Evolutionary conservation across 371 early-diverging fungal species (phyloP).

Genomic region (Mortierella sp.): DNA sequence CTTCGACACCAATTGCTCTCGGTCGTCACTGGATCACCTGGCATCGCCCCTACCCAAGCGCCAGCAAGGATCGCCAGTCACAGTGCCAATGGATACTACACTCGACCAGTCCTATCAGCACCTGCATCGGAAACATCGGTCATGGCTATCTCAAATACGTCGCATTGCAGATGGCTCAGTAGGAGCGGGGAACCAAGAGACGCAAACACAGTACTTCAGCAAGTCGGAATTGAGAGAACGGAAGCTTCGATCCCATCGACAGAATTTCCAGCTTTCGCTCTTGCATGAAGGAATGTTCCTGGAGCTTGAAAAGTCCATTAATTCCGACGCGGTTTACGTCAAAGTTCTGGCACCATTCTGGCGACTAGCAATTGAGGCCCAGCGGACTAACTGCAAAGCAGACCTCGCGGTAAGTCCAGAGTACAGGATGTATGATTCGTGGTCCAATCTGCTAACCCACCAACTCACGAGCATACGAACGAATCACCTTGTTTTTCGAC

Average conservation of each 20-base stretch:
- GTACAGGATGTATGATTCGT: neutral
- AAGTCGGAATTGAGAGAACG: slow-evolving; percentile 33
- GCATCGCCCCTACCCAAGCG: neutral
- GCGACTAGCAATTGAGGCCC: slow-evolving; percentile 56
- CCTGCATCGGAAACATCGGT: no score
- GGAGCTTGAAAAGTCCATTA: slow-evolving; percentile 53
- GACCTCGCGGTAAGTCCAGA: slow-evolving; percentile 33
- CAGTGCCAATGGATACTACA: neutral
- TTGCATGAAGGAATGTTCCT: slow-evolving; percentile 55
- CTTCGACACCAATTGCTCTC: slow-evolving; percentile 13
- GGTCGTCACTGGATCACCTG: slow-evolving; percentile 1
- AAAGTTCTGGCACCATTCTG: slow-evolving; percentile 63
- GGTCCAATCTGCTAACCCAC: no score
- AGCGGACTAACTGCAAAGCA: slow-evolving; percentile 36
- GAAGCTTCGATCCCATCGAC: slow-evolving; percentile 31
- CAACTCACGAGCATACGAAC: no score
- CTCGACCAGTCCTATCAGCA: slow-evolving; percentile 1
- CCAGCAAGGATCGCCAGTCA: neutral
- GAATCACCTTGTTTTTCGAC: no score
- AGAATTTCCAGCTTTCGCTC: slow-evolving; percentile 52
- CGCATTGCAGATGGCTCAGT: no score
- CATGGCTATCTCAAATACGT: no score
- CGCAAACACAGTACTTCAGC: slow-evolving; percentile 13
- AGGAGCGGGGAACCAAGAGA: neutral
- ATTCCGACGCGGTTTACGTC: slow-evolving; percentile 54